Conservation (phyloP, 208 protist species). For the Trypanosoma theileri region DNA sequence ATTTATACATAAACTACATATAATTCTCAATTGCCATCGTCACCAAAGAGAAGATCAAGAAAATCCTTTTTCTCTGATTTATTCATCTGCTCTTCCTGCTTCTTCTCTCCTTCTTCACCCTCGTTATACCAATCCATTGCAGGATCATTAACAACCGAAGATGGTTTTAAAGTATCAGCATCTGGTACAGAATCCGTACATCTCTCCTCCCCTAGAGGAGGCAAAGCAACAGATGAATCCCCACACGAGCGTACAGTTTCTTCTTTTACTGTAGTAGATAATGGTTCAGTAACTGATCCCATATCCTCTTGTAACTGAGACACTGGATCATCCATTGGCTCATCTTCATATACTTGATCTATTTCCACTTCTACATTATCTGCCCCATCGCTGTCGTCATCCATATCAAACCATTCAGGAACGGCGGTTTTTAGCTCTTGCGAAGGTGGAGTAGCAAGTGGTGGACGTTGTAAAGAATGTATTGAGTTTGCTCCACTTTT, state of each 20-base stretch:
- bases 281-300: neutral
- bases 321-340: conserved; percentile 10
- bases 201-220: neutral
- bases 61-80: neutral
- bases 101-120: too few relatives aligned
- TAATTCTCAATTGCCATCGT: neutral
- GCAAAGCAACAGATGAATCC: too few relatives aligned
- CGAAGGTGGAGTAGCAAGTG: neutral
- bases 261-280: neutral
- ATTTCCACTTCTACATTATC: neutral
- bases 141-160: too few relatives aligned
- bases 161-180: too few relatives aligned
- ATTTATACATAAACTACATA: neutral
- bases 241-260: neutral
- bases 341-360: neutral
- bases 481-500: neutral
- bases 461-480: neutral
- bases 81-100: neutral
- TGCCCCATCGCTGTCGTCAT: neutral
- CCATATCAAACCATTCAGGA: conserved; percentile 1
- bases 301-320: neutral
- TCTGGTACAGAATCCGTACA: neutral
- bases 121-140: too few relatives aligned
- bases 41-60: conserved; percentile 19
- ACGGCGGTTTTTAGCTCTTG: neutral